Evolutionary conservation across 2,329 filamentous ascomycete genomes (phyloP).

Genomic region (Sporothrix globosa): DNA sequence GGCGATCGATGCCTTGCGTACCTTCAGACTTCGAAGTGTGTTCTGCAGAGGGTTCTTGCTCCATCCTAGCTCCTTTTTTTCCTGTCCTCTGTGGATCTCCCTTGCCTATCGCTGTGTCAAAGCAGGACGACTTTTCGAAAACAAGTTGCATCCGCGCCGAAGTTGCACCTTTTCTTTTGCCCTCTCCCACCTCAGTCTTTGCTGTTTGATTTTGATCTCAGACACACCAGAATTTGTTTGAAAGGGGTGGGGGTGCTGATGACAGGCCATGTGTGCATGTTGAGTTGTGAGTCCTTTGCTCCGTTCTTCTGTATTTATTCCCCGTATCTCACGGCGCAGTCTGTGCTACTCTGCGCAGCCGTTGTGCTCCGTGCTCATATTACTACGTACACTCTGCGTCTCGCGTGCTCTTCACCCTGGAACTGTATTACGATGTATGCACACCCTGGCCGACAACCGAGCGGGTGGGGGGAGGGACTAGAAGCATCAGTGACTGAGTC

Average conservation of each 20-base stretch:
- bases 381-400: not conserved
- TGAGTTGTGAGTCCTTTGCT: not conserved
- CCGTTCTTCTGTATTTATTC: not conserved
- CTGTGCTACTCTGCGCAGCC: constrained; percentile 1
- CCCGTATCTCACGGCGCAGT: not conserved
- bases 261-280: not conserved
- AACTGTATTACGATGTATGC: not conserved
- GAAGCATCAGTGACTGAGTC: not conserved
- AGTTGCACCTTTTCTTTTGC: too few species aligned
- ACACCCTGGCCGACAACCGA: constrained; percentile 12
- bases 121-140: too few species aligned
- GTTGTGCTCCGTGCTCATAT: constrained; percentile 13
- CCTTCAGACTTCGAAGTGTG: not conserved
- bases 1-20: not conserved
- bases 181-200: too few species aligned
- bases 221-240: too few species aligned
- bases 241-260: too few species aligned
- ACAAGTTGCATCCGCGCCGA: too few species aligned
- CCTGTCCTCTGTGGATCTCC: too few species aligned
- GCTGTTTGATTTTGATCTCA: too few species aligned
- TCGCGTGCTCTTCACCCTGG: constrained; percentile 9
- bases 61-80: not conserved
- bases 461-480: not conserved
- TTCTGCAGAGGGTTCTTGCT: constrained; percentile 19
- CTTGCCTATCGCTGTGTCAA: too few species aligned